These are phyloP conservation scores for Plasmodium vivax DNA, from an alignment of 169 alveolate species.

Conservation along the genomic window DNA sequence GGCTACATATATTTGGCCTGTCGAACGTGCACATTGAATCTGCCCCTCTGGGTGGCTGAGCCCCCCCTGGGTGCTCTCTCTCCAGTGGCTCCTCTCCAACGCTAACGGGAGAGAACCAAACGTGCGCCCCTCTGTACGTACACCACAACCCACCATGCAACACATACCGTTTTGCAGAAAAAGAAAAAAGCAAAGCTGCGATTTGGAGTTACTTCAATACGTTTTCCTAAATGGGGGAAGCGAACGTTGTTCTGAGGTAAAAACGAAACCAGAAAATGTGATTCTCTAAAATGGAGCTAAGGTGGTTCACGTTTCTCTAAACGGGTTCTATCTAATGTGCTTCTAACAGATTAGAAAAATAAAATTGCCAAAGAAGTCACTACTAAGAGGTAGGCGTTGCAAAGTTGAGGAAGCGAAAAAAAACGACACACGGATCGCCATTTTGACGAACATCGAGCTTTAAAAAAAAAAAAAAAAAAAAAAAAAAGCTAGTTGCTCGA, in stretches of 20 bases:
- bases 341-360: not conserved
- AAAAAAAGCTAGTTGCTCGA: not conserved
- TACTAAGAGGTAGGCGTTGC: not conserved
- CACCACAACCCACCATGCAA: not conserved
- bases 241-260: not conserved
- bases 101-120: not conserved
- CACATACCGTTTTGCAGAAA: not conserved
- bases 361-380: not conserved
- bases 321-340: not conserved
- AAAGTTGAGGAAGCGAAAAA: not conserved
- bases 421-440: not conserved
- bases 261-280: not conserved
- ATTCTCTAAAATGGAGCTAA: not conserved
- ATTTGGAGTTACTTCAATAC: not conserved
- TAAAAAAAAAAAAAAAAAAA: not conserved
- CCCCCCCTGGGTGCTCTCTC: not conserved
- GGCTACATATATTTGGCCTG: not conserved
- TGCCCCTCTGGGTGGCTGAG: not conserved
- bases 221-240: not conserved
- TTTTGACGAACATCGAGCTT: not conserved
- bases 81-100: not conserved
- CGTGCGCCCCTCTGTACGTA: not conserved
- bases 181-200: not conserved
- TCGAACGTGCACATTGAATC: not conserved
- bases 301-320: not conserved